Evolutionary conservation across 2,329 filamentous ascomycete species (phyloP).

Genomic region (Falciphora oryzae): DNA sequence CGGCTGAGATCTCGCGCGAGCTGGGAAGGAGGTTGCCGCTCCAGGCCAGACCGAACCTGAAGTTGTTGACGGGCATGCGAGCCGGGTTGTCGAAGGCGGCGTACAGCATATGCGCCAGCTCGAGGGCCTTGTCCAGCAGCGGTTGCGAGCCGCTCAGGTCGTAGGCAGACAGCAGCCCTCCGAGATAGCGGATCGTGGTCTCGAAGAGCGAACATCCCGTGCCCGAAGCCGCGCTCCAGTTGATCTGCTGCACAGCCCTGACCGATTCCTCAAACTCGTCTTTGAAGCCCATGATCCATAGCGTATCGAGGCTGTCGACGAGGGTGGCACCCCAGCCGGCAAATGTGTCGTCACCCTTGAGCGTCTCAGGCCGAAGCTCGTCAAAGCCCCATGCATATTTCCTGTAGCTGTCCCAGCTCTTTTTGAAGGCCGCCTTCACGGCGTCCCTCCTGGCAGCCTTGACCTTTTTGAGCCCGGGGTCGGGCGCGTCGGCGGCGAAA

Average conservation of each 20-base stretch:
- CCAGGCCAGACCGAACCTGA: constrained; percentile 41
- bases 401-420: constrained; percentile 40
- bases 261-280: constrained; percentile 77
- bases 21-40: constrained; percentile 28
- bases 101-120: constrained; percentile 76
- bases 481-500: constrained; percentile 24
- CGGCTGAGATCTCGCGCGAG: constrained; percentile 30
- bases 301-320: constrained; percentile 64
- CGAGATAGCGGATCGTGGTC: constrained; percentile 85
- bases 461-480: constrained; percentile 33
- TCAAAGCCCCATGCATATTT: constrained; percentile 50
- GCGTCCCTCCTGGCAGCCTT: constrained; percentile 27
- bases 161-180: constrained; percentile 78
- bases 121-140: constrained; percentile 70
- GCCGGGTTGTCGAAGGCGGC: constrained; percentile 88
- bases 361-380: constrained; percentile 46
- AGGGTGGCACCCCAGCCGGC: constrained; percentile 53
- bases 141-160: constrained; percentile 71
- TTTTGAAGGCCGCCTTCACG: constrained; percentile 21
- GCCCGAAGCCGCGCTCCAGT: constrained; percentile 69
- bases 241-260: constrained; percentile 62
- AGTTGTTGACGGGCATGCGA: constrained; percentile 51
- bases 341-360: constrained; percentile 38
- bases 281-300: constrained; percentile 79
- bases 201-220: constrained; percentile 83